phyloP scores from a whole-genome alignment of 495 filamentous ascomycete genomes.

The Thermothielavioides terrestris region DNA sequence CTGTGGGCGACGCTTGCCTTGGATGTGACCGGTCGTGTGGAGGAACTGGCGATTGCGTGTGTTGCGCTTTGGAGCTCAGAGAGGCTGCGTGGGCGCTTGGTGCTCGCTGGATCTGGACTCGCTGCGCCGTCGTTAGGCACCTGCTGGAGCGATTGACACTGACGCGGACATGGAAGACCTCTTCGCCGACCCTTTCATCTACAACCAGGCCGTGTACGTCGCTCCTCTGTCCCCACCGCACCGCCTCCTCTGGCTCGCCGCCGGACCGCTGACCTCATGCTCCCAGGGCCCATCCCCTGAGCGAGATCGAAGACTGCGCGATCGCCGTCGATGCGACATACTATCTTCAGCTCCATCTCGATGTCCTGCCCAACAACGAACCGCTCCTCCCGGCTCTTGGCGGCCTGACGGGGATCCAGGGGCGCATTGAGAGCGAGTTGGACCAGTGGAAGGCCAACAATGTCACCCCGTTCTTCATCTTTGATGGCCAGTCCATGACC shows the following conservation, averaged over 20 bases:
- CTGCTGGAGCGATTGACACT: constrained; percentile 10
- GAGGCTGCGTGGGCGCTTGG: not conserved
- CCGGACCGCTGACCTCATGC: not conserved
- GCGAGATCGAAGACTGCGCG: constrained; percentile 55
- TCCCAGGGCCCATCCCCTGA: constrained; percentile 27
- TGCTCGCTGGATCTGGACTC: not conserved
- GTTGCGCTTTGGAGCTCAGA: not conserved
- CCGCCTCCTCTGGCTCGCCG: not conserved
- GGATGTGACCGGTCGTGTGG: constrained; percentile 1
- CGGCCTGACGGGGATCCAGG: constrained; percentile 69
- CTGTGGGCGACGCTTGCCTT: not conserved
- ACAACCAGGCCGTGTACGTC: constrained; percentile 36
- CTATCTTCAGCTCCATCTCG: constrained; percentile 70
- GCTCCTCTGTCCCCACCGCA: not conserved
- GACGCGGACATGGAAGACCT: constrained; percentile 26
- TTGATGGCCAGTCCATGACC: constrained; percentile 72
- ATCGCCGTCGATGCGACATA: constrained; percentile 85
- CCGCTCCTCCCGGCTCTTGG: constrained; percentile 84
- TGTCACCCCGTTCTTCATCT: constrained; percentile 73
- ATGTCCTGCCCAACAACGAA: constrained; percentile 59
- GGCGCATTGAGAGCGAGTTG: constrained; percentile 65
- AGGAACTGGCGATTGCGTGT: not conserved
- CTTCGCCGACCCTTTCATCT: constrained; percentile 39
- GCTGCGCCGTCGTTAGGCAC: not conserved
- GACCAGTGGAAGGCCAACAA: constrained; percentile 53